Percentiles rank a stretch among this genome's conserved stretches.
phyloP scores from a whole-genome alignment of 768 basidiomycete species.

The Pleurotus salmoneostramineus region DNA sequence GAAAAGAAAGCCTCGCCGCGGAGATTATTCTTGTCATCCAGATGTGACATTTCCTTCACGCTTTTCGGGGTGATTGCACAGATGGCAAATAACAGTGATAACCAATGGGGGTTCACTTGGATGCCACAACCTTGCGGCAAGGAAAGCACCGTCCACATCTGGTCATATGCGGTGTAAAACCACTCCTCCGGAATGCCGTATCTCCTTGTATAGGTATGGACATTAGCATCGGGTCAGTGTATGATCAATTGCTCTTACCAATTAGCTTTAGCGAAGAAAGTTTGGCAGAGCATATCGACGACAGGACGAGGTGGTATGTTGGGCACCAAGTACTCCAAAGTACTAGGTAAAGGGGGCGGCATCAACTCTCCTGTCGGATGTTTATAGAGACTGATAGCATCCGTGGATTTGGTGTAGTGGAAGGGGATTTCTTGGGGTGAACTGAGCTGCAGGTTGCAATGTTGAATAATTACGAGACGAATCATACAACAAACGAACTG shows the following conservation, averaged over 20 bases:
- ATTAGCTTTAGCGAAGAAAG: conserved; percentile 42
- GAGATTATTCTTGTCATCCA: conserved; percentile 16
- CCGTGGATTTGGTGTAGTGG: conserved; percentile 37
- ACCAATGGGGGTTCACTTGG: conserved; percentile 47
- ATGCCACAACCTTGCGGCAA: conserved; percentile 23
- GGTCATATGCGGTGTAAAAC: conserved; percentile 36
- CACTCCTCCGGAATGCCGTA: conserved; percentile 47
- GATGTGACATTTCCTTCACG: conserved; percentile 12
- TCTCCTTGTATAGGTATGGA: conserved; percentile 11
- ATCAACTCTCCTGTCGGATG: conserved; percentile 18
- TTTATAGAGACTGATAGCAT: conserved; percentile 24
- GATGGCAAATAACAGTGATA: conserved; percentile 45
- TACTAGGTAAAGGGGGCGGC: conserved; percentile 15
- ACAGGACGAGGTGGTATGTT: conserved; percentile 27
- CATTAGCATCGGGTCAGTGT: background rate
- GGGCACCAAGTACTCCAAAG: conserved; percentile 28
- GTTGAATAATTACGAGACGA: too few relatives aligned
- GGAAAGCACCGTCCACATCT: conserved; percentile 44
- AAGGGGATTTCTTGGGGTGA: conserved; percentile 27
- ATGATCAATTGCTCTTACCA: conserved; percentile 24
- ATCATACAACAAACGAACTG: conserved; percentile 11
- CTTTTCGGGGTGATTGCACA: conserved; percentile 36
- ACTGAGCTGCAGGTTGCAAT: conserved; percentile 25
- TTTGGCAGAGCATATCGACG: conserved; percentile 29
- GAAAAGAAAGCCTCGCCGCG: conserved; percentile 30